Percentiles rank a stretch among this genome's conserved stretches.
Evolutionary conservation across 371 early-diverging fungal genomes (phyloP).

Genomic region (Mucor mucedo): DNA sequence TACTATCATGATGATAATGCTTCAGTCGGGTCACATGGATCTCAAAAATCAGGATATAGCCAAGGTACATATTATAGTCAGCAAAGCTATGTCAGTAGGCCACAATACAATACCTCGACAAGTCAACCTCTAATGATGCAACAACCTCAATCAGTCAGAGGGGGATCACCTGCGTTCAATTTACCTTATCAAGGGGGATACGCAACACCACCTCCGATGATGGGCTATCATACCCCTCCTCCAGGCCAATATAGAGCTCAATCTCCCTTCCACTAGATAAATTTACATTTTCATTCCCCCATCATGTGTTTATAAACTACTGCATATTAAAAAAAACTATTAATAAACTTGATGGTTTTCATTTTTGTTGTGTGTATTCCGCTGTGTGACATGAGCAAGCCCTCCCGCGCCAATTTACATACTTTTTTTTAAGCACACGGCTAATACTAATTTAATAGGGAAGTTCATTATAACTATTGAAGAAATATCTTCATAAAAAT

Average conservation of each 20-base stretch:
- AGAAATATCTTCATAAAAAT: no score
- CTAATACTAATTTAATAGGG: no score
- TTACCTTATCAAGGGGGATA: conserved; percentile 14
- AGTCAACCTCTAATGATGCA: conserved; percentile 26
- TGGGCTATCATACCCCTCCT: background rate
- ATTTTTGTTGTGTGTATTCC: no score
- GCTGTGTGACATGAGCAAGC: no score
- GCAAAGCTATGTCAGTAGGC: conserved; percentile 24
- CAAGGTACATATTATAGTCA: conserved; percentile 47
- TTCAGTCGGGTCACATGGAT: conserved; percentile 31
- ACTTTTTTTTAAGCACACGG: no score
- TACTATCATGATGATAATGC: conserved; percentile 32
- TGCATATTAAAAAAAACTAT: no score
- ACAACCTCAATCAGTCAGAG: conserved; percentile 6
- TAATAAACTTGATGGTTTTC: no score
- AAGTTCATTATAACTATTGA: no score
- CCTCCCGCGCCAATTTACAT: no score
- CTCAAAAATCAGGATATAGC: conserved; percentile 36
- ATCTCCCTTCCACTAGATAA: conserved; percentile 14
- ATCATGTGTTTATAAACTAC: no score
- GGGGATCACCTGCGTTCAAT: conserved; percentile 22
- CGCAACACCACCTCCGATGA: conserved; percentile 12
- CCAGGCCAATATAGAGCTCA: conserved; percentile 13
- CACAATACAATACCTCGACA: conserved; percentile 13
- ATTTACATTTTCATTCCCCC: background rate